These are phyloP conservation scores for Sphagnum fallax DNA, from an alignment of 228 moss, liverwort and hornwort genomes.

Conservation along the genomic window DNA sequence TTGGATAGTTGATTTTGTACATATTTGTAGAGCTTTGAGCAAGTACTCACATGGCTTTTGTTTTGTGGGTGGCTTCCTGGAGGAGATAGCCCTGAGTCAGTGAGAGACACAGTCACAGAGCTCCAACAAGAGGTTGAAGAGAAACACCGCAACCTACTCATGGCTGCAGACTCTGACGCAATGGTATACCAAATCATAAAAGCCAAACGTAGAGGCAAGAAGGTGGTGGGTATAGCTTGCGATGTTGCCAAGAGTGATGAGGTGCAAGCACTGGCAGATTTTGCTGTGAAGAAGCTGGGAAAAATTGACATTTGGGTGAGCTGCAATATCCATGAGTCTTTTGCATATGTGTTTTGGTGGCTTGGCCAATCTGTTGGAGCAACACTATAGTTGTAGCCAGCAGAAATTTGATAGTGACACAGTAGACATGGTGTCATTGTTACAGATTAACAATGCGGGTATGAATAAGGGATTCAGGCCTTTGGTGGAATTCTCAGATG, in stretches of 20 bases:
- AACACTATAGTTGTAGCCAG: background rate
- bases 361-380: background rate
- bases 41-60: background rate
- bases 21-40: background rate
- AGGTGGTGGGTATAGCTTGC: constrained; percentile 74
- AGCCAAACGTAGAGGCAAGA: constrained; percentile 39
- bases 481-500: constrained; percentile 75
- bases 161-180: constrained; percentile 42
- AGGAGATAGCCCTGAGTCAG: constrained; percentile 41
- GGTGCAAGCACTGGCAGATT: constrained; percentile 64
- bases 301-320: constrained; percentile 65
- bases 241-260: constrained; percentile 86
- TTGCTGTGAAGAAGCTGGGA: constrained; percentile 69
- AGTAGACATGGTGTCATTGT: no score
- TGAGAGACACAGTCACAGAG: constrained; percentile 64
- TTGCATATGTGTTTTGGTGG: background rate
- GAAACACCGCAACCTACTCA: constrained; percentile 37
- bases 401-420: no score
- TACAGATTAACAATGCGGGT: constrained; percentile 80
- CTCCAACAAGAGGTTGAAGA: constrained; percentile 68
- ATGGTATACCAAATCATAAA: constrained; percentile 41
- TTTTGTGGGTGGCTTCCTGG: constrained; percentile 1
- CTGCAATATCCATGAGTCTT: background rate
- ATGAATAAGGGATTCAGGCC: constrained; percentile 90
- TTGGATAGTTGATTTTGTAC: no score